Evolutionary conservation across 805 yeast genomes (phyloP).

Genomic region (Wickerhamiella hasegawae): DNA sequence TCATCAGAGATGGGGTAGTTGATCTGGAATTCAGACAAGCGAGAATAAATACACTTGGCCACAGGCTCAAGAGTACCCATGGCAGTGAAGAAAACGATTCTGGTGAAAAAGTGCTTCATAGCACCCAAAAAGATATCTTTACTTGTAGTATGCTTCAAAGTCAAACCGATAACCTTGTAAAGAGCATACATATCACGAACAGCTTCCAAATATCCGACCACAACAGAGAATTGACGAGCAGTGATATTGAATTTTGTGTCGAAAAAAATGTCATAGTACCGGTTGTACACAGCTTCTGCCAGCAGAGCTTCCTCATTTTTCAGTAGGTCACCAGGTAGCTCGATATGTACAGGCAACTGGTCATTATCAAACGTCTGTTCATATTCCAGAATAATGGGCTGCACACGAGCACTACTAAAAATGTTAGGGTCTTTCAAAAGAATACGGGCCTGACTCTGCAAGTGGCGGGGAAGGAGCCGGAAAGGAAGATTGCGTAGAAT

Average conservation of each 20-base stretch:
- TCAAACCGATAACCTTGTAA: slow-evolving; percentile 1
- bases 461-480: slow-evolving; percentile 6
- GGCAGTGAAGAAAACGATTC: background rate
- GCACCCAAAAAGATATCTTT: slow-evolving; percentile 1
- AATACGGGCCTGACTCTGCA: slow-evolving; percentile 10
- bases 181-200: slow-evolving; percentile 2
- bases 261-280: slow-evolving; percentile 1
- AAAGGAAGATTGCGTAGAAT: slow-evolving; percentile 29
- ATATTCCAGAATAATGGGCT: background rate
- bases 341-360: background rate
- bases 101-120: background rate
- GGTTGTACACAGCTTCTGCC: background rate
- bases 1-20: background rate
- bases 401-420: background rate
- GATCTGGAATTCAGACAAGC: background rate
- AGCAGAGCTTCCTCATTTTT: slow-evolving; percentile 2
- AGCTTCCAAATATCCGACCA: background rate
- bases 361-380: background rate
- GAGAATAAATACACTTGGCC: background rate
- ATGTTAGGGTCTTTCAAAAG: slow-evolving; percentile 3
- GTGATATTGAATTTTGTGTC: too few relatives aligned
- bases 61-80: background rate
- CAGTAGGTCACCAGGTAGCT: background rate
- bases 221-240: too few relatives aligned
- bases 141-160: background rate